phyloP scores from a whole-genome alignment of 371 early-diverging fungal genomes.

The Syncephalastrum racemosum region DNA sequence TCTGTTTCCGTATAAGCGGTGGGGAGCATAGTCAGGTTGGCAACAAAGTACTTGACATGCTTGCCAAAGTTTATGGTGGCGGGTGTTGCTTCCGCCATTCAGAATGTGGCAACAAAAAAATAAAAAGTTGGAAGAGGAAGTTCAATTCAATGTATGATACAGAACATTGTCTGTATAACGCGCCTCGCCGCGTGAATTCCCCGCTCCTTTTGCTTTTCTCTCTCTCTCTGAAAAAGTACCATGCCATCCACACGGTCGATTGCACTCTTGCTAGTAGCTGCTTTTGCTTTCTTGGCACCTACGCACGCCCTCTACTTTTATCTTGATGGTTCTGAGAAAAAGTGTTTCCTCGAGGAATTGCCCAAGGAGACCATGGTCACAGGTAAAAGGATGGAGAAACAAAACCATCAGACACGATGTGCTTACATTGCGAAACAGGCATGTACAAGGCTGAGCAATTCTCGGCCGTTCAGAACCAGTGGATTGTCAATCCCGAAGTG shows the following conservation, averaged over 20 bases:
- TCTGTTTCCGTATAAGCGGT: constrained; percentile 71
- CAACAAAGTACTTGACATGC: constrained; percentile 73
- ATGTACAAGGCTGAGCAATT: constrained; percentile 82
- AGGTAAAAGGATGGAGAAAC: constrained; percentile 40
- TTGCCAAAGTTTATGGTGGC: constrained; percentile 19
- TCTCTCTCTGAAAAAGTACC: no score
- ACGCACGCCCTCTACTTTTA: constrained; percentile 81
- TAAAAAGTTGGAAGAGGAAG: no score
- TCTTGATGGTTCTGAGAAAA: constrained; percentile 81
- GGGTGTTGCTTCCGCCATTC: no score
- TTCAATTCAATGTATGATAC: no score
- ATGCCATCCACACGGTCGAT: constrained; percentile 1
- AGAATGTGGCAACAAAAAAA: no score
- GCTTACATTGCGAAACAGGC: constrained; percentile 45
- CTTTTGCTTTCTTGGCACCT: constrained; percentile 3
- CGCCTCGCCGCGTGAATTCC: no score
- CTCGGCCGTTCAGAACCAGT: constrained; percentile 61
- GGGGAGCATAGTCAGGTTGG: constrained; percentile 75
- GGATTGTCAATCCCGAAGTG: constrained; percentile 65
- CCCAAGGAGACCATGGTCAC: constrained; percentile 87
- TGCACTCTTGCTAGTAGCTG: constrained; percentile 3
- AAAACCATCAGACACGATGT: background rate
- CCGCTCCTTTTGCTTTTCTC: no score
- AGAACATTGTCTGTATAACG: no score
- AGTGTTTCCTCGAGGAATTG: constrained; percentile 95